These are phyloP conservation scores for Achaetomium macrosporum DNA, from an alignment of 2,329 filamentous ascomycete genomes.

Conservation along the genomic window DNA sequence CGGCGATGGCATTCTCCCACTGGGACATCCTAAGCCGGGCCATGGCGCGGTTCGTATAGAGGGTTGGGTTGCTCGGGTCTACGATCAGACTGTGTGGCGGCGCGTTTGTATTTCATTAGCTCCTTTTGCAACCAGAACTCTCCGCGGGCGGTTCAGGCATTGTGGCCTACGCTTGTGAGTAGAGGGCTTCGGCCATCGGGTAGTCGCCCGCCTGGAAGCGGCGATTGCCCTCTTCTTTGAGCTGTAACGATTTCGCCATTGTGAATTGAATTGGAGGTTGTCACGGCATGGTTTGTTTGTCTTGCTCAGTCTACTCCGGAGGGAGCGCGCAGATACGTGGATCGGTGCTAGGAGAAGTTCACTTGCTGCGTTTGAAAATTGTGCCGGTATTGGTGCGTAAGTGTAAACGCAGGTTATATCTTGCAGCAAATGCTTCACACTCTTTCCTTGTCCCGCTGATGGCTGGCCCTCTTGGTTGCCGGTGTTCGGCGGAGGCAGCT, in stretches of 20 bases:
- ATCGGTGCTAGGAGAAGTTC: background rate
- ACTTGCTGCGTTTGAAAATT: background rate
- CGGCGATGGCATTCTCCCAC: slow-evolving; percentile 69
- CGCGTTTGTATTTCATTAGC: background rate
- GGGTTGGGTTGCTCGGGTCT: slow-evolving; percentile 67
- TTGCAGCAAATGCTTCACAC: too few species aligned
- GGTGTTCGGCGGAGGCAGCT: too few species aligned
- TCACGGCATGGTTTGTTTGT: slow-evolving; percentile 9
- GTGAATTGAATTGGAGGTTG: background rate
- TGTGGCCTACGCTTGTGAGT: slow-evolving; percentile 64
- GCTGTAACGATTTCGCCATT: slow-evolving; percentile 19
- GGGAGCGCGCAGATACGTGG: background rate
- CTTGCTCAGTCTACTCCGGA: background rate
- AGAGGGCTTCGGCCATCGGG: slow-evolving; percentile 58
- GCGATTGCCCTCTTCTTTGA: slow-evolving; percentile 57
- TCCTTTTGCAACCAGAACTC: too few species aligned
- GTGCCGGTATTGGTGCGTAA: too few species aligned
- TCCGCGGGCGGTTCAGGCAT: background rate
- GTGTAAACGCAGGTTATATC: too few species aligned
- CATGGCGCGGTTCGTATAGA: slow-evolving; percentile 89
- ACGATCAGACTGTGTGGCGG: slow-evolving; percentile 57
- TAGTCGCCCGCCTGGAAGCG: slow-evolving; percentile 62
- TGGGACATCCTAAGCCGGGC: slow-evolving; percentile 67
- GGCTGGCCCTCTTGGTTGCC: background rate
- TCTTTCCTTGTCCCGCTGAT: background rate